A percentile compares a stretch with the other conserved stretches of the same genome.
Evolutionary conservation across 768 basidiomycete genomes (phyloP).

Genomic region (Naganishia randhawae): DNA sequence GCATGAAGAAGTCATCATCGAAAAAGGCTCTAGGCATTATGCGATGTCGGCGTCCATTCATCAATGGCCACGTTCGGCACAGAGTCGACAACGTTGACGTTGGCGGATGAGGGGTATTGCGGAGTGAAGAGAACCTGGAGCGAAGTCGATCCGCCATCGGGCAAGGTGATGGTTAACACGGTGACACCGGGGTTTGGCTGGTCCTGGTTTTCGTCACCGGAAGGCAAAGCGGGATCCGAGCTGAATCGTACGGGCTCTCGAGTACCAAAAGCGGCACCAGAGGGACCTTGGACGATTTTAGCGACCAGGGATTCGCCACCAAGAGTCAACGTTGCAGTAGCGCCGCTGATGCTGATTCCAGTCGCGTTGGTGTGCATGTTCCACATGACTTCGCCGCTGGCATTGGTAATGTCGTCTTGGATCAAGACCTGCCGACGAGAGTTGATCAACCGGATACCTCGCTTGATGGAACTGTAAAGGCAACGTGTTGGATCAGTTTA

Average conservation of each 20-base stretch:
- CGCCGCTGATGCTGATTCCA: conserved; percentile 54
- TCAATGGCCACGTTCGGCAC: conserved; percentile 62
- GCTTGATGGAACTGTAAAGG: conserved; percentile 65
- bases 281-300: conserved; percentile 63
- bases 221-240: conserved; percentile 64
- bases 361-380: conserved; percentile 96
- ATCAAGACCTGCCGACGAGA: conserved; percentile 79
- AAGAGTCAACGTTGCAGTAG: conserved; percentile 70
- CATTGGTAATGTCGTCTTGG: conserved; percentile 79
- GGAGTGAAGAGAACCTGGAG: conserved; percentile 87
- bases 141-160: conserved; percentile 67
- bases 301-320: conserved; percentile 66
- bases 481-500: not conserved
- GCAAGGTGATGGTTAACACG: conserved; percentile 66
- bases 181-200: conserved; percentile 73
- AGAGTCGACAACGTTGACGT: conserved; percentile 66
- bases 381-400: conserved; percentile 62
- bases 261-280: conserved; percentile 64
- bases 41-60: conserved; percentile 74
- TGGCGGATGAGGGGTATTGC: conserved; percentile 63
- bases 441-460: conserved; percentile 81
- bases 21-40: conserved; percentile 53
- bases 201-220: conserved; percentile 55
- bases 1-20: not conserved
- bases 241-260: conserved; percentile 59